These are phyloP conservation scores for Arachis hypogaea DNA, from an alignment of 306 rosid genomes.

Conservation along the genomic window DNA sequence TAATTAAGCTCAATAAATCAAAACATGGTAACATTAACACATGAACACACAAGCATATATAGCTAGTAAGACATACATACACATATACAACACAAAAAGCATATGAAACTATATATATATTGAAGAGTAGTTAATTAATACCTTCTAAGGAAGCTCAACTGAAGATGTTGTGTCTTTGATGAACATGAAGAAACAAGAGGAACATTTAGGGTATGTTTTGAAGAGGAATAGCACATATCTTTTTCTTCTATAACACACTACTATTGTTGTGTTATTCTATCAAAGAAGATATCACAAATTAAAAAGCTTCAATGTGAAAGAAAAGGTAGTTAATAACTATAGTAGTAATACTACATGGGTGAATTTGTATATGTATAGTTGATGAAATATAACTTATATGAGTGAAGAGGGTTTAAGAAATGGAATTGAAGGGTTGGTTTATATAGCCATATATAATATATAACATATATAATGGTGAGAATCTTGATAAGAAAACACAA, in stretches of 20 bases:
- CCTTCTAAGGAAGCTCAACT: slow-evolving; percentile 61
- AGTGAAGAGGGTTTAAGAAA: slow-evolving; percentile 35
- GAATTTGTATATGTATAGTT: no score
- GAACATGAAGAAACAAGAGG: slow-evolving; percentile 38
- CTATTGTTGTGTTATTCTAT: background rate
- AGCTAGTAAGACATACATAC: no score
- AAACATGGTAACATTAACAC: background rate
- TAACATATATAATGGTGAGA: slow-evolving; percentile 10
- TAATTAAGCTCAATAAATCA: background rate
- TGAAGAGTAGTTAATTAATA: slow-evolving; percentile 15
- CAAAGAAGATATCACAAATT: background rate
- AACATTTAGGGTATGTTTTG: slow-evolving; percentile 34
- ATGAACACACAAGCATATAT: background rate
- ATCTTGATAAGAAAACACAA: slow-evolving; percentile 15
- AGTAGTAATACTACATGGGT: no score
- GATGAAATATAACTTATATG: background rate
- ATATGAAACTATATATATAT: background rate
- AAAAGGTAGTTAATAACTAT: no score
- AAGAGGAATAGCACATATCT: slow-evolving; percentile 55
- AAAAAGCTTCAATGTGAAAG: no score
- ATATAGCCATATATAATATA: slow-evolving; percentile 20
- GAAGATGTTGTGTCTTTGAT: slow-evolving; percentile 46
- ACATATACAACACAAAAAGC: no score
- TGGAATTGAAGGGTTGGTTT: slow-evolving; percentile 42
- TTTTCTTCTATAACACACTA: background rate